Conservation (phyloP, 306 rosid genomes). For the Quercus cerris region DNA sequence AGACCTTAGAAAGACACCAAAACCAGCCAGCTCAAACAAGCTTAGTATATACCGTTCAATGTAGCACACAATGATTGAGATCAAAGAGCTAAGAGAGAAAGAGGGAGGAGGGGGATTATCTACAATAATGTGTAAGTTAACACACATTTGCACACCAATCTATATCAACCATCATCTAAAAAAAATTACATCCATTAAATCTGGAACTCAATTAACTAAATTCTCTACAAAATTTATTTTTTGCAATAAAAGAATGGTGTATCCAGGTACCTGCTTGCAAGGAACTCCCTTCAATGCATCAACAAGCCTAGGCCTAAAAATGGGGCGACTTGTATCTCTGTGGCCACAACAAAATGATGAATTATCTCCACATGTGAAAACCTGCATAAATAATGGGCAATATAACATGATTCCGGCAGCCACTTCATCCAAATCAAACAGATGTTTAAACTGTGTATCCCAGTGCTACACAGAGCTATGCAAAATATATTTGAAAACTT, state of each 20-base stretch:
- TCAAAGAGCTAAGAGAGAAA: too few species aligned
- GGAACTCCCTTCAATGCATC: conserved; percentile 71
- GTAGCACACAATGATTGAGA: too few species aligned
- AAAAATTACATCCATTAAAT: neutral
- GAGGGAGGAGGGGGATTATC: neutral
- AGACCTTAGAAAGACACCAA: too few species aligned
- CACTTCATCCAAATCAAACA: neutral
- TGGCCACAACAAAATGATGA: conserved; percentile 90
- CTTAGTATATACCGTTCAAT: too few species aligned
- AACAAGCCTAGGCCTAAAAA: conserved; percentile 81
- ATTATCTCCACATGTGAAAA: conserved; percentile 91
- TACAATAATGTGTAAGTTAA: neutral
- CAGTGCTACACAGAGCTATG: neutral
- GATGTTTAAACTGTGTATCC: neutral
- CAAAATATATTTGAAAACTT: neutral
- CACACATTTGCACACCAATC: neutral
- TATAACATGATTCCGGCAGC: neutral
- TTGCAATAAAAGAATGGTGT: neutral
- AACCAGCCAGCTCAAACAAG: too few species aligned
- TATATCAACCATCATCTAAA: neutral
- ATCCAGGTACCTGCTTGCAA: conserved; percentile 74
- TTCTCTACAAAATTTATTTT: neutral
- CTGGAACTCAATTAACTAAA: neutral
- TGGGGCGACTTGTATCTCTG: conserved; percentile 74
- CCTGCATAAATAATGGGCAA: conserved; percentile 45